Percentiles rank a stretch among this genome's conserved stretches.
These are phyloP conservation scores for Ganoderma sp. DNA, from an alignment of 1,284 basidiomycete species.

Conservation along the genomic window DNA sequence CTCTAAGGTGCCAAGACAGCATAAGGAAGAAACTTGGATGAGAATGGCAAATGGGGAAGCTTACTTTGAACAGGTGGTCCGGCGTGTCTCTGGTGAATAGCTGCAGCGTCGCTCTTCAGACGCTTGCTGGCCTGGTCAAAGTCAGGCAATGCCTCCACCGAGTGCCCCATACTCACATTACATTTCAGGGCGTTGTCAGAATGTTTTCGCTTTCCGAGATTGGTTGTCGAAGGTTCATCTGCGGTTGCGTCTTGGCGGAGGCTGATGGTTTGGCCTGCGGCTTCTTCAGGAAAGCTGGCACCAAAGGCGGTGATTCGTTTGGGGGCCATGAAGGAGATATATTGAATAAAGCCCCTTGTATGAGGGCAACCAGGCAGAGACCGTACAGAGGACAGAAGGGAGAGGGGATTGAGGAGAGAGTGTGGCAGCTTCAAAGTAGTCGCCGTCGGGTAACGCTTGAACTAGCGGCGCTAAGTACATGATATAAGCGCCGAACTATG, in stretches of 20 bases:
- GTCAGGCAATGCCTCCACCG: not conserved
- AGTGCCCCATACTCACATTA: not conserved
- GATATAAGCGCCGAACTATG: too few relatives aligned
- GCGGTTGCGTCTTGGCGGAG: not conserved
- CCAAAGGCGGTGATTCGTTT: not conserved
- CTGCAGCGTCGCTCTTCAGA: too few relatives aligned
- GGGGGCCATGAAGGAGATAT: not conserved
- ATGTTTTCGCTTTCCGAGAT: not conserved
- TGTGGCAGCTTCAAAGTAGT: too few relatives aligned
- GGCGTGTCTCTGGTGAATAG: not conserved
- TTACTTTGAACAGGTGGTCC: constrained; percentile 8
- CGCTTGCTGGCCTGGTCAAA: not conserved
- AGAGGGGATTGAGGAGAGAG: not conserved
- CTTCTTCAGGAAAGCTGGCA: not conserved
- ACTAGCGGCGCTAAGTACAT: too few relatives aligned
- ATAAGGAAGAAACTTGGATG: not conserved
- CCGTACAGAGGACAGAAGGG: not conserved
- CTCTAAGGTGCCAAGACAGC: not conserved
- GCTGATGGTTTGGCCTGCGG: not conserved
- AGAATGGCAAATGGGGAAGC: not conserved
- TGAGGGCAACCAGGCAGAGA: not conserved
- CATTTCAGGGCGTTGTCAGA: not conserved
- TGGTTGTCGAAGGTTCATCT: not conserved
- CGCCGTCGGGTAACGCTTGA: too few relatives aligned
- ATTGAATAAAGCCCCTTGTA: not conserved